Percentiles rank a stretch among this genome's conserved stretches.
Conservation (phyloP, 805 yeast species). For the Pichia gijzeniarum region DNA sequence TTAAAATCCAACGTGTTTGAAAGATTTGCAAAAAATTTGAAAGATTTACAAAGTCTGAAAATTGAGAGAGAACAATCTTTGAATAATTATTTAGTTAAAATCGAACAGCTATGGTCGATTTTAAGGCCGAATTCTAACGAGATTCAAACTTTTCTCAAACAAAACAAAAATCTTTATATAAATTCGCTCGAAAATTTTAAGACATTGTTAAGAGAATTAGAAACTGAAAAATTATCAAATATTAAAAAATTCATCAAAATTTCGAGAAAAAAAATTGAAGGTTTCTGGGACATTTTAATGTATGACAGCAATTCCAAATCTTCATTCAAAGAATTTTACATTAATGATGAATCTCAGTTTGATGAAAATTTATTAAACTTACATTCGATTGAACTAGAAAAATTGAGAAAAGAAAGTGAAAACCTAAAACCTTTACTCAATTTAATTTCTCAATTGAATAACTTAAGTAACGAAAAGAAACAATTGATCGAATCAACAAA, state of each 20-base stretch:
- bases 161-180: conserved; percentile 43
- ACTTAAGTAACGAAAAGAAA: conserved; percentile 51
- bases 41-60: conserved; percentile 27
- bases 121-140: conserved; percentile 31
- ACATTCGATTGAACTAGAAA: conserved; percentile 58
- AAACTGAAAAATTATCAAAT: conserved; percentile 51
- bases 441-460: conserved; percentile 49
- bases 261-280: conserved; percentile 51
- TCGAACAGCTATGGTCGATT: conserved; percentile 40
- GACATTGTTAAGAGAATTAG: conserved; percentile 50
- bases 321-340: conserved; percentile 38
- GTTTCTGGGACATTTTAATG: conserved; percentile 56
- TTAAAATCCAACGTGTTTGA: conserved; percentile 15
- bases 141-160: conserved; percentile 31
- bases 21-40: conserved; percentile 13
- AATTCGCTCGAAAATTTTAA: conserved; percentile 44
- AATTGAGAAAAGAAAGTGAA: conserved; percentile 44
- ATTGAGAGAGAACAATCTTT: conserved; percentile 33
- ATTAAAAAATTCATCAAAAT: conserved; percentile 64
- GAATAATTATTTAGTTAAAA: conserved; percentile 29
- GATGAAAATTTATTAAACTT: conserved; percentile 55
- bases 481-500: conserved; percentile 63
- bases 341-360: conserved; percentile 32
- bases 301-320: conserved; percentile 47
- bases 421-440: conserved; percentile 49